phyloP scores from a whole-genome alignment of 805 yeast species.

The Zygosaccharomyces bisporus region DNA sequence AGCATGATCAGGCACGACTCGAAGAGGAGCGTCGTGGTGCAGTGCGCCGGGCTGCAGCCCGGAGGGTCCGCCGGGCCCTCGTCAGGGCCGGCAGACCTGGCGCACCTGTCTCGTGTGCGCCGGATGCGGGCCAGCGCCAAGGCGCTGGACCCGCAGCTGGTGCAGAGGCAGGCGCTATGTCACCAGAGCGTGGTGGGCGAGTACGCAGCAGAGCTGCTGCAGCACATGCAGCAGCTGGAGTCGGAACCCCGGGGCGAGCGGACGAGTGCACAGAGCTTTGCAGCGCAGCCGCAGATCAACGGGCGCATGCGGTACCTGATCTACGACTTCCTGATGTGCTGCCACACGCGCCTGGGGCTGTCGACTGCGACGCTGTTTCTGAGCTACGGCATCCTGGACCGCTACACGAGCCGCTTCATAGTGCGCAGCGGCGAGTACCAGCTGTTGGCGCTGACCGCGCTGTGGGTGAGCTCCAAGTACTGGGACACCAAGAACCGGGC shows the following conservation, averaged over 20 bases:
- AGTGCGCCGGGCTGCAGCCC: no score
- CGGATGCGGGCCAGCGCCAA: slow-evolving; percentile 19
- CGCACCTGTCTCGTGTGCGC: slow-evolving; percentile 22
- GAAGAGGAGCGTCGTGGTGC: slow-evolving; percentile 8
- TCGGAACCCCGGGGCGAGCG: slow-evolving; percentile 11
- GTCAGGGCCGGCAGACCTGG: slow-evolving; percentile 14
- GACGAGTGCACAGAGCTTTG: slow-evolving; percentile 32
- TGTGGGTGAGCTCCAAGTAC: slow-evolving; percentile 86
- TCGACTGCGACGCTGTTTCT: slow-evolving; percentile 62
- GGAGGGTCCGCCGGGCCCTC: no score
- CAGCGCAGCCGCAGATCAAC: slow-evolving; percentile 41
- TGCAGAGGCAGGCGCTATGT: slow-evolving; percentile 45
- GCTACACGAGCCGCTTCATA: slow-evolving; percentile 78
- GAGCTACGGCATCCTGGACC: slow-evolving; percentile 70
- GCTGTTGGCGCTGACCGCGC: slow-evolving; percentile 76
- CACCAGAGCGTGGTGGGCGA: slow-evolving; percentile 44
- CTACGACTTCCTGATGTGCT: slow-evolving; percentile 76
- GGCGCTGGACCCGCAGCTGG: slow-evolving; percentile 33
- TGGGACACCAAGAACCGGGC: slow-evolving; percentile 65
- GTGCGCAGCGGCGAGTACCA: slow-evolving; percentile 82
- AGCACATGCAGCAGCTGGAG: slow-evolving; percentile 38
- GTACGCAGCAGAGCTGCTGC: slow-evolving; percentile 43
- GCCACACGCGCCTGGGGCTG: slow-evolving; percentile 58
- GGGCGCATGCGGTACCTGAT: slow-evolving; percentile 65
- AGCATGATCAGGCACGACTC: slow-evolving; percentile 10